Evolutionary conservation across 139 green algal genomes (phyloP), one percentile per base, ranked within the genome.

Genomic region (Eudorina sp.): DNA sequence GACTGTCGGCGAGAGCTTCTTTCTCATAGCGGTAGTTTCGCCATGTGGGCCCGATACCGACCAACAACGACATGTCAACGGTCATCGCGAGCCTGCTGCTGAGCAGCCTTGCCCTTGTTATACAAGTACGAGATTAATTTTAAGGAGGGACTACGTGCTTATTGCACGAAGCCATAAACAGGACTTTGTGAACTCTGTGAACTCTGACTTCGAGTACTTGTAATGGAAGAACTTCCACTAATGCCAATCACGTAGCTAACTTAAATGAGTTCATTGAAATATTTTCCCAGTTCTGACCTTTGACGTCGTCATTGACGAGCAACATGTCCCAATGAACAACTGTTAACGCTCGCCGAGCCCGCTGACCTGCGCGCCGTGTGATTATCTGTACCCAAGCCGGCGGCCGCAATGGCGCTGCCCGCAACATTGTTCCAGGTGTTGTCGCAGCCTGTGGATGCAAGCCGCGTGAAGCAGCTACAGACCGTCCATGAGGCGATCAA

Each of bases 381-480:
- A n/a, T n/a, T n/a, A n/a, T n/a, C n/a, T n/a, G n/a, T n/a, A n/a
- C n/a, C n/a, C n/a, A n/a, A n/a, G n/a, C n/a, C n/a, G n/a, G n/a
- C n/a, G n/a, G n/a, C 58, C 5, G 64, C 8, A 23, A 88, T 88
- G 83, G 62, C 85, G 31, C 60, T 73, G 58, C 31, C 85, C 21
- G 73, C 85, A 46, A 90, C 75, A 0, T 27, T 85, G 21, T 64
- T 58, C 41, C 77, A 86, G 6, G 76, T 84, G 53, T 58, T 86
- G 45, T 68, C 76, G 41, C 48, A 75, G n/a, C 53, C 55, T 16
- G 72, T 36, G 29, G 84, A 89, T 38, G 83, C 83, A 19, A 72
- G 51, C 66, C 68, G 68, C 51, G 83, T 70, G 25, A 80, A 80
- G 48, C 83, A 81, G 83, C 83, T 88, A 36, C 83, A 81, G 48